Evolutionary conservation across 176 grass and related monocot species (phyloP).

Genomic region (Carex kokanica): DNA sequence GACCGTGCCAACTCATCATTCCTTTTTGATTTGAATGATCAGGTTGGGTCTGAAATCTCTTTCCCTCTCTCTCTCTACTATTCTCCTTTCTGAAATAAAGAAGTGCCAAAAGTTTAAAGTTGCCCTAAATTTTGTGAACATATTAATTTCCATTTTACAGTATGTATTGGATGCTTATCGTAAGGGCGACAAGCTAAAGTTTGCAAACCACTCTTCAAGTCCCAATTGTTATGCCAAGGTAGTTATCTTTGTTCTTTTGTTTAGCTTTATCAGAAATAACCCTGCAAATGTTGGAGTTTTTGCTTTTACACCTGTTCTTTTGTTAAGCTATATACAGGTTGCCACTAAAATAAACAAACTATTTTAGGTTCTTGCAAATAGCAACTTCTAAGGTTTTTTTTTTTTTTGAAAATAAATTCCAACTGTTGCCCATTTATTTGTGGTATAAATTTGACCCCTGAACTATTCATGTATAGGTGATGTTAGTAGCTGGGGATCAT

Average conservation of each 20-base stretch:
- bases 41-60: constrained; percentile 38
- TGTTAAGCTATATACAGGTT: background rate
- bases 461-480: constrained; percentile 49
- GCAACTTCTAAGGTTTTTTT: background rate
- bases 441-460: background rate
- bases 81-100: background rate
- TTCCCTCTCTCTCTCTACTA: background rate
- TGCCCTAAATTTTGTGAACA: background rate
- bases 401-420: no score
- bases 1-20: constrained; percentile 95
- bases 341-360: background rate
- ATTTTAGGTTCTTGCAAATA: background rate
- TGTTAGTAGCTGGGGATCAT: constrained; percentile 93
- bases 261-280: background rate
- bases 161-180: constrained; percentile 95
- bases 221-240: constrained; percentile 98
- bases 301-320: background rate
- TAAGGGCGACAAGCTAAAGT: constrained; percentile 95
- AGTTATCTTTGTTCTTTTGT: background rate
- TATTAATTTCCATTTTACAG: constrained; percentile 36
- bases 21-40: constrained; percentile 98
- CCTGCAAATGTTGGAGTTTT: background rate
- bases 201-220: constrained; percentile 93
- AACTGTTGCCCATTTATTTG: background rate
- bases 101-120: background rate